Percentiles rank a stretch among this genome's conserved stretches.
These are phyloP conservation scores for Rhodotorula toruloides DNA, from an alignment of 768 basidiomycete species.

Conservation along the genomic window DNA sequence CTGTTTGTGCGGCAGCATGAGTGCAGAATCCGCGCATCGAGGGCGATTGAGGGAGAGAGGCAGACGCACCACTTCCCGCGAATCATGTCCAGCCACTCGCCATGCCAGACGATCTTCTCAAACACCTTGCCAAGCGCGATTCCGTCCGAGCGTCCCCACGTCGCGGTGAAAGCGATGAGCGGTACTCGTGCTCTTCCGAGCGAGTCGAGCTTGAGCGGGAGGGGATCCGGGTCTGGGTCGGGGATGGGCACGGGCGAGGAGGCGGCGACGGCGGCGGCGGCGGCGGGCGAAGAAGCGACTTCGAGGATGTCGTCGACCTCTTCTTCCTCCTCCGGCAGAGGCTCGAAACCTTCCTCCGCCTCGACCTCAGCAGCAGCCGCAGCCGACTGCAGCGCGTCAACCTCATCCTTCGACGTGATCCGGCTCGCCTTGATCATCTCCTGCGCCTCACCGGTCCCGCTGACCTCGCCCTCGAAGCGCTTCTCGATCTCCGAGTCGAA, in stretches of 20 bases:
- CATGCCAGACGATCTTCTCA: conserved; percentile 84
- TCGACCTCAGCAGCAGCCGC: background rate
- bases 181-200: conserved; percentile 53
- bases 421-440: no score
- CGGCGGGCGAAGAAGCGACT: background rate
- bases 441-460: no score
- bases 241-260: background rate
- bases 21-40: no score
- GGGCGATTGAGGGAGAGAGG: background rate
- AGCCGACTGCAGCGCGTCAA: background rate
- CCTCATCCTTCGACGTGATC: background rate
- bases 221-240: background rate
- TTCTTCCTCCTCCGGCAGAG: background rate
- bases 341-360: background rate
- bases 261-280: background rate
- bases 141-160: conserved; percentile 86
- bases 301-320: background rate
- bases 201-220: conserved; percentile 11
- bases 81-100: conserved; percentile 86
- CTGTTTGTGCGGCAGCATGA: conserved; percentile 45
- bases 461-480: background rate
- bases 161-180: conserved; percentile 90
- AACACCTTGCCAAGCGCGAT: conserved; percentile 83
- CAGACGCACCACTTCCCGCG: conserved; percentile 68
- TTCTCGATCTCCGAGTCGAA: conserved; percentile 56